Evolutionary conservation across 352 stramenopile species (phyloP).

Genomic region (Globisporangium lucens): DNA sequence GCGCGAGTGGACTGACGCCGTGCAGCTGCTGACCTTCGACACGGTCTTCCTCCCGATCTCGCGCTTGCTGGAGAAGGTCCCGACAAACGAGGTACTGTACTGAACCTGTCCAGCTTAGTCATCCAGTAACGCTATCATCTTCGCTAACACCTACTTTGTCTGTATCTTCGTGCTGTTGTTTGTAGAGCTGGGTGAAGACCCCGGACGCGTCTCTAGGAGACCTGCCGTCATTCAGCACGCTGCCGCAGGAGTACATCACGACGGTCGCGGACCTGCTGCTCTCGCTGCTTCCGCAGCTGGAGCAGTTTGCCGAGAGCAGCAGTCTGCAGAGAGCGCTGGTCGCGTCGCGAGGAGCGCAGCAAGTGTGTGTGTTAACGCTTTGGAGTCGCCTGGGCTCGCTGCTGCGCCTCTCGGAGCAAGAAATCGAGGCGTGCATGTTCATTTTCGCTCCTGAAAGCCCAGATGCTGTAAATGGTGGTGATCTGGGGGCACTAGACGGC

Average conservation of each 20-base stretch:
- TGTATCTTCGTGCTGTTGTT: constrained; percentile 1
- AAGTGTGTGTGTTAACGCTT: constrained; percentile 43
- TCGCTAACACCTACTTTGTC: neutral
- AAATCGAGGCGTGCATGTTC: constrained; percentile 44
- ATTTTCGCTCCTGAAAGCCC: constrained; percentile 30
- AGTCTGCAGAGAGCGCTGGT: constrained; percentile 53
- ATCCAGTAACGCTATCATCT: neutral
- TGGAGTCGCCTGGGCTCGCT: constrained; percentile 51
- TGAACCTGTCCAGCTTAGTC: neutral
- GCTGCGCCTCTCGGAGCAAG: constrained; percentile 35
- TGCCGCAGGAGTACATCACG: constrained; percentile 87
- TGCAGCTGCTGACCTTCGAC: constrained; percentile 71
- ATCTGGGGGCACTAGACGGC: neutral
- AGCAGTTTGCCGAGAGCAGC: constrained; percentile 77
- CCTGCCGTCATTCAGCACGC: constrained; percentile 68
- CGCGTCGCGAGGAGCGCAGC: constrained; percentile 46
- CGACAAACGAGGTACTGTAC: constrained; percentile 38
- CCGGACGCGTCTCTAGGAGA: constrained; percentile 45
- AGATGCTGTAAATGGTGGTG: constrained; percentile 12
- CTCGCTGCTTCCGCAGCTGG: constrained; percentile 74
- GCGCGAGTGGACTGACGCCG: constrained; percentile 45
- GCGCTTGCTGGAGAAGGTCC: constrained; percentile 40
- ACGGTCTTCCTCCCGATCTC: constrained; percentile 66
- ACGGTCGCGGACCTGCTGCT: constrained; percentile 71
- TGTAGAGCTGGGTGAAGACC: constrained; percentile 48